Evolutionary conservation across 441 rosid species (phyloP).

Genomic region (Pelargonium cotyledonis): DNA sequence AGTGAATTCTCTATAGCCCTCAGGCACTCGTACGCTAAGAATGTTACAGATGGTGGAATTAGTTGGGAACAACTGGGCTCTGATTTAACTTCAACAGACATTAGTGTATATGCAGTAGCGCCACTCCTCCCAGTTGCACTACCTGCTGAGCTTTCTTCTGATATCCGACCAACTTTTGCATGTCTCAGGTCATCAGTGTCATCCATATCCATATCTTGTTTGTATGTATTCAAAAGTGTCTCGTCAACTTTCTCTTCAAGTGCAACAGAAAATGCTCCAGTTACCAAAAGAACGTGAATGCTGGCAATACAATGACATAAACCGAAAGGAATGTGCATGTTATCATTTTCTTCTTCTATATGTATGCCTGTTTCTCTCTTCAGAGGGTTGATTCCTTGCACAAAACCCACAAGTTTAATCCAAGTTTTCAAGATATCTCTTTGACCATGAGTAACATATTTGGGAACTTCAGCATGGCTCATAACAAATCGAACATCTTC

Average conservation of each 20-base stretch:
- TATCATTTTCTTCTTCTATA: slow-evolving; percentile 69
- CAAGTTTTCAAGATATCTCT: slow-evolving; percentile 64
- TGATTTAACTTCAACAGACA: slow-evolving; percentile 37
- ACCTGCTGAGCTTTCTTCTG: slow-evolving; percentile 68
- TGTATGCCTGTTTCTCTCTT: slow-evolving; percentile 84
- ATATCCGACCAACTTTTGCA: slow-evolving; percentile 82
- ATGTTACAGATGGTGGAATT: slow-evolving; percentile 54
- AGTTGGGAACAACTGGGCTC: slow-evolving; percentile 25
- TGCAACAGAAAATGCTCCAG: slow-evolving; percentile 64
- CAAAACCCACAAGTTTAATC: slow-evolving; percentile 74
- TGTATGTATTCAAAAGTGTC: slow-evolving; percentile 20
- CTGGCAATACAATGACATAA: slow-evolving; percentile 61
- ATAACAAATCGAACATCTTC: slow-evolving; percentile 79
- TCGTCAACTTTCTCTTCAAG: slow-evolving; percentile 37
- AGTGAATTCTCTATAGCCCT: slow-evolving; percentile 65
- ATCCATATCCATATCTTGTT: slow-evolving; percentile 42
- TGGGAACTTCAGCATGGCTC: slow-evolving; percentile 73
- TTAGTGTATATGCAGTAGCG: slow-evolving; percentile 35
- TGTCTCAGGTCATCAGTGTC: slow-evolving; percentile 45
- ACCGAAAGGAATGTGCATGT: slow-evolving; percentile 50
- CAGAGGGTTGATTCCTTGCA: slow-evolving; percentile 83
- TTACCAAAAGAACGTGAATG: slow-evolving; percentile 71
- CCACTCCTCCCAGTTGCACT: slow-evolving; percentile 45
- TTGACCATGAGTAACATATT: slow-evolving; percentile 54
- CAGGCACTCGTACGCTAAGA: slow-evolving; percentile 69